A percentile compares a stretch with the other conserved stretches of the same genome.
phyloP scores from a whole-genome alignment of 768 basidiomycete genomes.

The Lentinula raphanica region DNA sequence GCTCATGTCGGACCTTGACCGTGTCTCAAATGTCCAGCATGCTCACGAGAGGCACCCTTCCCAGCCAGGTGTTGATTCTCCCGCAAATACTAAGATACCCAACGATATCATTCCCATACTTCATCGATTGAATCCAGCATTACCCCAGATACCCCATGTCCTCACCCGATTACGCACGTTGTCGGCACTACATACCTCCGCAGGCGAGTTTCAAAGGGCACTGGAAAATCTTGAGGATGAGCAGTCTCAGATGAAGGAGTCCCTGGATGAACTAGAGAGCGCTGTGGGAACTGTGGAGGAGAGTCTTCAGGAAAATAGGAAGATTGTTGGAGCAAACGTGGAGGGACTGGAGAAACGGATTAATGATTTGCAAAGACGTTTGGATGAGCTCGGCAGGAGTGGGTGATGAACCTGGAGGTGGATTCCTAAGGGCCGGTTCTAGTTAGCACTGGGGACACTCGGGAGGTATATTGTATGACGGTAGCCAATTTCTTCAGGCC shows the following conservation, averaged over 20 bases:
- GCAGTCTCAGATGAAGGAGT: constrained; percentile 57
- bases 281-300: constrained; percentile 70
- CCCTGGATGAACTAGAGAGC: constrained; percentile 58
- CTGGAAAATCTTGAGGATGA: constrained; percentile 67
- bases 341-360: constrained; percentile 56
- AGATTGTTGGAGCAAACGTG: constrained; percentile 70
- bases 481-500: no score
- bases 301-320: constrained; percentile 71
- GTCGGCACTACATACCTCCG: constrained; percentile 74
- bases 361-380: constrained; percentile 31
- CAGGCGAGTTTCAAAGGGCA: constrained; percentile 68
- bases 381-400: constrained; percentile 26
- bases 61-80: constrained; percentile 24
- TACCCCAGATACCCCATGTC: constrained; percentile 86
- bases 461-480: no score
- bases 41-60: constrained; percentile 40
- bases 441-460: no score
- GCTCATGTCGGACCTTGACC: constrained; percentile 87
- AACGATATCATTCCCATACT: constrained; percentile 69
- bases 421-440: no score
- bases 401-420: no score
- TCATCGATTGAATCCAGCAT: constrained; percentile 61
- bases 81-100: constrained; percentile 28
- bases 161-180: constrained; percentile 85
- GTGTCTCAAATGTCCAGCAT: constrained; percentile 54